Evolutionary conservation across 2,329 filamentous ascomycete species (phyloP), one percentile per base, ranked within the genome.

Genomic region (Aspergillus sp.): DNA sequence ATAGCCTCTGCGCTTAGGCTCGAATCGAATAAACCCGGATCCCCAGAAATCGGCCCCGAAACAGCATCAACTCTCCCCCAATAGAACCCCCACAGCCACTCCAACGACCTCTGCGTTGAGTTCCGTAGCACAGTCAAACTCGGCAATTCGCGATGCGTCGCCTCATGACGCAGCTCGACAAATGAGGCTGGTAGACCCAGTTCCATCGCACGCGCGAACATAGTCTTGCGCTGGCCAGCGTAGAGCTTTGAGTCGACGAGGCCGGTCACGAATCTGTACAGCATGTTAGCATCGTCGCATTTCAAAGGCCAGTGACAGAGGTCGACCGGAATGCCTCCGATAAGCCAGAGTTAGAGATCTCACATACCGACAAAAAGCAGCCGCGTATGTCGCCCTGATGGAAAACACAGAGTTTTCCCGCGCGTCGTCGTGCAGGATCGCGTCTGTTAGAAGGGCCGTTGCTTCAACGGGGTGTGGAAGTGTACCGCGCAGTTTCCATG

Each of bases 71-170:
- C 72, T 43, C 79, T 77, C 13, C 72, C 78, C 93, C 93, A 98
- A 80, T 96, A 97, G 75, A 91, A 91, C 57, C 88, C 84, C 91
- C 92, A 97, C 55, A 97, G 88, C 93, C 93, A 97, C 49, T 83
- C 81, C 64, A 97, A 81, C 1, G 90, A 91, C 69, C 89, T 87
- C 65, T 83, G 79, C 1, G 90, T 87, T 1, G 90, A 90, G 41
- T 84, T 83, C 56, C 92, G 86, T 64, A 97, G 81, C 65, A 92
- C 88, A 11, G 85, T 83, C 57, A 97, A 81, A 1, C 89, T 88
- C 0, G 93, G 93, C 60, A 97, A 81, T 73, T 93, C 91, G 76
- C 96, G 91, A 75, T 98, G 93, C 46, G 93, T 96, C 48, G 91
- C 91, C 78, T 96, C 91, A 75, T 97, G 93, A 50, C 93, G 87